Evolutionary conservation across 2,329 filamentous ascomycete species (phyloP).

Genomic region (Allantophomopsis cytisporea): DNA sequence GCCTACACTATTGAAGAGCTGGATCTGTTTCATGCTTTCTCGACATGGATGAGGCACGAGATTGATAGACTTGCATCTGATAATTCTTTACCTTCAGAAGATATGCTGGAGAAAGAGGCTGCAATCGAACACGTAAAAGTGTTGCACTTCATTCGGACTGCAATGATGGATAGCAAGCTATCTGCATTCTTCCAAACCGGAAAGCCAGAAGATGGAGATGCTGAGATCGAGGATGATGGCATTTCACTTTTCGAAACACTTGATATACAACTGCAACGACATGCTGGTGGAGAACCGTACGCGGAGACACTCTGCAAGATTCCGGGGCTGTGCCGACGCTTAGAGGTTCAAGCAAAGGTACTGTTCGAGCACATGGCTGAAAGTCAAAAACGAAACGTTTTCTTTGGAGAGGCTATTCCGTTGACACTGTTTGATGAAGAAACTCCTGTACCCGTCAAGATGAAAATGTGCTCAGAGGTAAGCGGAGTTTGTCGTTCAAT

Average conservation of each 20-base stretch:
- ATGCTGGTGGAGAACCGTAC: slow-evolving; percentile 16
- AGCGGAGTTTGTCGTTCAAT: slow-evolving; percentile 1
- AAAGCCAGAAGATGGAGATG: slow-evolving; percentile 32
- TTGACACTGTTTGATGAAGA: slow-evolving; percentile 8
- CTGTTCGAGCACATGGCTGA: slow-evolving; percentile 58
- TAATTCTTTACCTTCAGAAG: slow-evolving; percentile 37
- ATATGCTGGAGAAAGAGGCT: slow-evolving; percentile 63
- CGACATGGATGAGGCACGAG: slow-evolving; percentile 69
- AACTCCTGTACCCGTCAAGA: slow-evolving; percentile 8
- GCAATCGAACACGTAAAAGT: slow-evolving; percentile 61
- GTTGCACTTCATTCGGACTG: slow-evolving; percentile 63
- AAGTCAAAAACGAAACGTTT: slow-evolving; percentile 53
- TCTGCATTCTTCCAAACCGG: slow-evolving; percentile 42
- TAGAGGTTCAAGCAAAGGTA: slow-evolving; percentile 40
- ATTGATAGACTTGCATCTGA: slow-evolving; percentile 65
- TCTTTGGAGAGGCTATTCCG: slow-evolving; percentile 39
- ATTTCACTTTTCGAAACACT: slow-evolving; percentile 32
- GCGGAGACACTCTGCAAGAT: slow-evolving; percentile 43
- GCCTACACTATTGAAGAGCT: slow-evolving; percentile 63
- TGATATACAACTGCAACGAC: slow-evolving; percentile 14
- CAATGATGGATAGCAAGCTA: slow-evolving; percentile 53
- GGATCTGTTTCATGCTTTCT: slow-evolving; percentile 65
- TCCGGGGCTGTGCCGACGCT: slow-evolving; percentile 46
- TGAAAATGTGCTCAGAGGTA: slow-evolving; percentile 13
- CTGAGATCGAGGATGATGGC: slow-evolving; percentile 27